Percentiles rank a stretch among this genome's conserved stretches.
Conservation (phyloP, 148 eudicot genomes). For the Limonium bicolor region DNA sequence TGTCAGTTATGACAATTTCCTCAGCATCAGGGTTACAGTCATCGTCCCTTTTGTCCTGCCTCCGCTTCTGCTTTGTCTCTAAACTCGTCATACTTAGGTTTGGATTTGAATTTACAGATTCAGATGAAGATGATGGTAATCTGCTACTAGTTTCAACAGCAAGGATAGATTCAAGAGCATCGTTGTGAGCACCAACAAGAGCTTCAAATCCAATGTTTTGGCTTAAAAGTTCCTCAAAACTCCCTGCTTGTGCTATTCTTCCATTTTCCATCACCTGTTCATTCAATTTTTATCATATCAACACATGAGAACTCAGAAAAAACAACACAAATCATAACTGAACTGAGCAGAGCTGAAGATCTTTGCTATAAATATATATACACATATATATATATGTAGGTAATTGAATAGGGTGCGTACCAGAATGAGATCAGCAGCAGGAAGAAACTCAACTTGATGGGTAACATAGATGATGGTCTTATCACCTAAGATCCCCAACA, state of each 20-base stretch:
- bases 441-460: slow-evolving; percentile 97
- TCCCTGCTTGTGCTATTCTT: slow-evolving; percentile 77
- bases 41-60: background rate
- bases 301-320: too few species aligned
- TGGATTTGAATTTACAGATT: slow-evolving; percentile 17
- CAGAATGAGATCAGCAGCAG: slow-evolving; percentile 96
- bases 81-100: slow-evolving; percentile 22
- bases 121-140: slow-evolving; percentile 14
- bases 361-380: too few species aligned
- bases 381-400: too few species aligned
- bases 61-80: background rate
- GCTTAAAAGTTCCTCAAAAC: slow-evolving; percentile 58
- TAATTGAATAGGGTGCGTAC: too few species aligned
- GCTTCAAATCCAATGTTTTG: slow-evolving; percentile 81
- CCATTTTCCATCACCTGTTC: slow-evolving; percentile 98
- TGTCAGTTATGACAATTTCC: slow-evolving; percentile 36
- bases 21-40: background rate
- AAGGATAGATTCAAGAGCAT: slow-evolving; percentile 77
- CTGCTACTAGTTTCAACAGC: slow-evolving; percentile 45
- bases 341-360: too few species aligned
- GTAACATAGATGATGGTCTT: slow-evolving; percentile 86
- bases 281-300: too few species aligned
- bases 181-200: slow-evolving; percentile 86
- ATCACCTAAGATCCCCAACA: slow-evolving; percentile 75
- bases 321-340: too few species aligned